A percentile compares a stretch with the other conserved stretches of the same genome.
phyloP scores from a whole-genome alignment of 2,329 filamentous ascomycete species.

The Falciphora oryzae region DNA sequence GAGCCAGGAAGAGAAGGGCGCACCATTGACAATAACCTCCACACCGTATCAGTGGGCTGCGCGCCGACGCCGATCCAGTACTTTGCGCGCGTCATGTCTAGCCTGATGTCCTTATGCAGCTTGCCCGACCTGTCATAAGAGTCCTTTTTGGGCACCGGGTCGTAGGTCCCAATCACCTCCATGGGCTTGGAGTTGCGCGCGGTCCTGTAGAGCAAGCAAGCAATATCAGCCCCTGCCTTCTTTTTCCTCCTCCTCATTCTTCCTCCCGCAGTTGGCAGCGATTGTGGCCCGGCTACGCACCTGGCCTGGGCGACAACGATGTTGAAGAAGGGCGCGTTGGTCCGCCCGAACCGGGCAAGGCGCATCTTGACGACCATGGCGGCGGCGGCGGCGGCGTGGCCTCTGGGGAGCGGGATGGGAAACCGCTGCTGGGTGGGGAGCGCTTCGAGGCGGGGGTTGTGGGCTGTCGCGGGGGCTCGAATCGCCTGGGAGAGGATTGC shows the following conservation, averaged over 20 bases:
- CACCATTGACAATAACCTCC: conserved; percentile 81
- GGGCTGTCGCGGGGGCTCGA: background rate
- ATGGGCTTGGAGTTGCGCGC: conserved; percentile 83
- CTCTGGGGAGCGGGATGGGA: background rate
- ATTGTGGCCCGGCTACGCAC: conserved; percentile 41
- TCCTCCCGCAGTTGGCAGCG: no score
- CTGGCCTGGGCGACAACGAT: conserved; percentile 92
- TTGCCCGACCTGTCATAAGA: conserved; percentile 57
- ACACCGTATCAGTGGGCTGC: conserved; percentile 85
- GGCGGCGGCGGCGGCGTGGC: background rate
- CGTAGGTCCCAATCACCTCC: conserved; percentile 83
- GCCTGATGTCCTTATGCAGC: conserved; percentile 83
- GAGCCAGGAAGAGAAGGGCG: conserved; percentile 13
- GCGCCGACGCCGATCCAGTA: conserved; percentile 98
- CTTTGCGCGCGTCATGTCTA: conserved; percentile 73
- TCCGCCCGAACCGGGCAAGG: conserved; percentile 86
- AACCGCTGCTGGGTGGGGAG: no score
- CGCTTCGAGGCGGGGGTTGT: background rate
- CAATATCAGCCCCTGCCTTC: background rate
- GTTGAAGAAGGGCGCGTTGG: conserved; percentile 90
- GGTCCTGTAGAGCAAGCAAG: conserved; percentile 46
- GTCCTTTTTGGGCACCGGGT: conserved; percentile 59
- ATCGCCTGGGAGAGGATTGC: background rate
- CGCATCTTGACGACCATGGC: conserved; percentile 89
- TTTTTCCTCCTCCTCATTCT: background rate